These are phyloP conservation scores for Tuber melanosporum DNA, from an alignment of 495 filamentous ascomycete genomes.

Conservation along the genomic window DNA sequence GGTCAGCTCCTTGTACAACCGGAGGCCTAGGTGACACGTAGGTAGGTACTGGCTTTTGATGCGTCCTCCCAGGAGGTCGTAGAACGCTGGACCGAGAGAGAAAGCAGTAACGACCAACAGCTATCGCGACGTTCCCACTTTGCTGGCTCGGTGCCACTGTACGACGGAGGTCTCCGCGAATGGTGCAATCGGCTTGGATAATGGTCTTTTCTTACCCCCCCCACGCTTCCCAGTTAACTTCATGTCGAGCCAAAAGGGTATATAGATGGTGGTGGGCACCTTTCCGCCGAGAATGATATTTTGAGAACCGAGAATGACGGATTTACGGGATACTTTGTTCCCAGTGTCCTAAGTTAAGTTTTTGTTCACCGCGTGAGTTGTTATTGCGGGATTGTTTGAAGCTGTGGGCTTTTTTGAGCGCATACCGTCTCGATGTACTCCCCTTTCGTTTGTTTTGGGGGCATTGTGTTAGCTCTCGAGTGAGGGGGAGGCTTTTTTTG, in stretches of 20 bases:
- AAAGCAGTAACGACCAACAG: conserved; percentile 82
- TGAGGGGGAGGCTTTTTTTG: background rate
- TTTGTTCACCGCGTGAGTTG: background rate
- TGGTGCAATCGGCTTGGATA: conserved; percentile 82
- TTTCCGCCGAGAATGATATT: conserved; percentile 95
- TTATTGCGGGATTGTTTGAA: conserved; percentile 2
- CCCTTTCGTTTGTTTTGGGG: conserved; percentile 67
- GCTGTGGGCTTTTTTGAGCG: conserved; percentile 12
- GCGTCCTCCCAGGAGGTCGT: conserved; percentile 67
- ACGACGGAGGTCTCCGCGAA: conserved; percentile 81
- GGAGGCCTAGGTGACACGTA: background rate
- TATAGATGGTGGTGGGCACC: conserved; percentile 6
- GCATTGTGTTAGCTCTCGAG: conserved; percentile 49
- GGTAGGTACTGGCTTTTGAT: conserved; percentile 51
- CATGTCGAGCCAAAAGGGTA: conserved; percentile 1
- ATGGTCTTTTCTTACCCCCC: conserved; percentile 55
- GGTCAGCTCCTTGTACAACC: background rate
- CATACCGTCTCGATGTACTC: conserved; percentile 96
- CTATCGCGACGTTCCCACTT: conserved; percentile 59
- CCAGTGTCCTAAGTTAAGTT: conserved; percentile 66
- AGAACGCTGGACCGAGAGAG: conserved; percentile 66
- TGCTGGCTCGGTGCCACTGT: conserved; percentile 42
- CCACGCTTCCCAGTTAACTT: background rate
- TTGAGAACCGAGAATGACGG: conserved; percentile 82
- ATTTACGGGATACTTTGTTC: conserved; percentile 93